Conservation (phyloP, 164 flowering plant genomes). For the Stephania yunnanensis region DNA sequence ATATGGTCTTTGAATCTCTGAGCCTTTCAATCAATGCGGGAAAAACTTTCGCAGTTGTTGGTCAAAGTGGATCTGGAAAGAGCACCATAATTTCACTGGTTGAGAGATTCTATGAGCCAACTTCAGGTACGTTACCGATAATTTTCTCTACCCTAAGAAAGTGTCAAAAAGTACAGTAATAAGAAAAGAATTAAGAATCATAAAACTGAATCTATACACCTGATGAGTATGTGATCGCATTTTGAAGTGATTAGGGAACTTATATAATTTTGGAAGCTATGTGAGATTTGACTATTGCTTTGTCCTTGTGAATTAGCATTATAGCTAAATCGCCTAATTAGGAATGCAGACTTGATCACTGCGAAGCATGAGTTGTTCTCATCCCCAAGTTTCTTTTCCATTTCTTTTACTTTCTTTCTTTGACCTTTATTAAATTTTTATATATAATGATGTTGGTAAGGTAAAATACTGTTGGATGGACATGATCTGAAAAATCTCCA, state of each 20-base stretch:
- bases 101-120: conserved; percentile 67
- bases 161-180: neutral
- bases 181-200: too few species aligned
- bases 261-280: too few species aligned
- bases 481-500: conserved; percentile 49
- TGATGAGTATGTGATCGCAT: too few species aligned
- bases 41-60: conserved; percentile 57
- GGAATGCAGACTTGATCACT: neutral
- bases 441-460: conserved; percentile 22
- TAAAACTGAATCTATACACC: too few species aligned
- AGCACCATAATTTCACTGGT: conserved; percentile 69
- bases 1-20: conserved; percentile 44
- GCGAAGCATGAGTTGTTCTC: neutral
- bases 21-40: conserved; percentile 52
- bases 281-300: too few species aligned
- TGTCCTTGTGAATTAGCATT: too few species aligned
- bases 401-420: neutral
- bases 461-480: conserved; percentile 60
- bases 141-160: neutral
- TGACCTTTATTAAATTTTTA: neutral
- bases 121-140: conserved; percentile 42
- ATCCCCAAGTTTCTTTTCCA: neutral
- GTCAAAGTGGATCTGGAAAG: conserved; percentile 83
- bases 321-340: neutral
- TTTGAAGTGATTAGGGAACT: too few species aligned